Base-by-base conservation (phyloP, 331 rosid genomes). In the Saraca asoca region DNA sequence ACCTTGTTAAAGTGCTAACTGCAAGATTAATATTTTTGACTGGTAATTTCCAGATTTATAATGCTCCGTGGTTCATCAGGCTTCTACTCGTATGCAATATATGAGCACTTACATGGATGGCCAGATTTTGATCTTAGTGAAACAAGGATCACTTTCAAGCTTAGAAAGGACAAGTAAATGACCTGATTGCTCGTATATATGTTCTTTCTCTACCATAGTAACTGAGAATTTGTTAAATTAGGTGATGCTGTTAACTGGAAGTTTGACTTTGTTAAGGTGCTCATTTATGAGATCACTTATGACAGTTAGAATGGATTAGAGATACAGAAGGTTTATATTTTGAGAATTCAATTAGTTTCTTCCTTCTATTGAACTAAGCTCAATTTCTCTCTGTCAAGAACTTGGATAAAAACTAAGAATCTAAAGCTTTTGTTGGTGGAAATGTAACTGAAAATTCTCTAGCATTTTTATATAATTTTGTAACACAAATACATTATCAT, bases 31-130 rank as follows among this genome's bases (percentile, higher is more conserved):
- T 42, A 49, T 60, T 69, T 70, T 53, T 49, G 10, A 12, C 39
- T 41, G 55, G 72, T 51, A 38, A 54, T 54, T 70, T 70, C 67
- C 93, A 92, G 98, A 88, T 93, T 90, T 59, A 71, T 93, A 68
- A 29, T 88, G 95, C 97, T 90, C 60, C 83, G 87, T n/a, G 83
- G 87, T 80, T 86, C 95, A 9, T 86, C 98, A 9, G 98, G 98
- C 73, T 90, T 93, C 79, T 93, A 93, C 80, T 82, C 98, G 17
- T 93, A 93, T 33, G 96, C 91, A 64, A 87, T 90, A 62, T 93
- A 90, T 63, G 98, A 93, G 70, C 97, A 90, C 84, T 77, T 81
- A 50, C 78, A 12, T 46, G 97, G 91, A 71, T 93, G 98, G 98
- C 96, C 98, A 19, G 86, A 91, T 69, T 90, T 93, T 78, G 87